Evolutionary conservation across 148 eudicot species (phyloP), one percentile per base, ranked within the genome.

Genomic region (Rhododendron ovatum): DNA sequence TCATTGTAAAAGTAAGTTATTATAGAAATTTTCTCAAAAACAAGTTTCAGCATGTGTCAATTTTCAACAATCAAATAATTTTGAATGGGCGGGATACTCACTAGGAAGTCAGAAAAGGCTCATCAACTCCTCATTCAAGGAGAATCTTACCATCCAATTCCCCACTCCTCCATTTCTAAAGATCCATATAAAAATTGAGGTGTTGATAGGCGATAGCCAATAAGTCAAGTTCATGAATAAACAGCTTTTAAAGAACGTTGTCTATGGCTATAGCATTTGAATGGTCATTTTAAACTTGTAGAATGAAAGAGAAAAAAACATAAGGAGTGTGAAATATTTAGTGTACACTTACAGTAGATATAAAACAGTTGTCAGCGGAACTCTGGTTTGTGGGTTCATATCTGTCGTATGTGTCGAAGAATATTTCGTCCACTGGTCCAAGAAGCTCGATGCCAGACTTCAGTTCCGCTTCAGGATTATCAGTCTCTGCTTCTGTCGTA

Each of bases 371-470:
- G 81, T 97, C 99, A 74, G 90, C 50, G 61, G 86, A 87, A 51
- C 87, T 69, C 20, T 88, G 73, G 82, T 97, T 95, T 24, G 86
- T 85, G 73, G 99, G 96, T 84, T 90, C 95, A 15, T 91, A 95
- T 95, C 98, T 92, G 78, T 97, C 99, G 80, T 95, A 97, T 24
- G 95, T 87, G 83, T 97, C 98, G 82, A 92, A 97, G 84, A 97
- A 91, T 5, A 95, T 93, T 89, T 97, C 96, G 53, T 97, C 99
- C 24, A 95, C 92, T 33, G 95, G 92, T 89, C 99, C 98, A 83
- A 97, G 96, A 82, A 97, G 98, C 79, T 95, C 95, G 6, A 94
- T 90, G 3, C 98, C 99, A 35, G 98, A 95, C 90, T 95, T 94
- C 67, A 97, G 90, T 91, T 96, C 99, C 26, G 86, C 86, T 89